phyloP scores from a whole-genome alignment of 805 yeast genomes.

The Saturnispora kantuleensis region DNA sequence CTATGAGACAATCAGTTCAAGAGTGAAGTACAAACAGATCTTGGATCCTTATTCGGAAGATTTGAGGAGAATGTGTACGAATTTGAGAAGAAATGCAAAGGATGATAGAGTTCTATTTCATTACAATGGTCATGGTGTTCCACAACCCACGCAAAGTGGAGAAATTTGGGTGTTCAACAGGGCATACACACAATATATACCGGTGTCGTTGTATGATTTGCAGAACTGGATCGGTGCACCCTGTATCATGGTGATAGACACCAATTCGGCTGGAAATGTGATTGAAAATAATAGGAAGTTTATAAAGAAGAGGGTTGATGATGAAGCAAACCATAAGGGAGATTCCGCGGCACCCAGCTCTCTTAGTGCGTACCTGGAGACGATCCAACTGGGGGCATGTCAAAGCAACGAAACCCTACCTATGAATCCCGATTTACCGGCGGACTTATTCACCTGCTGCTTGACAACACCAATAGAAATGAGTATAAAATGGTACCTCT shows the following conservation, averaged over 20 bases:
- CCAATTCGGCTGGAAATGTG: constrained; percentile 90
- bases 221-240: constrained; percentile 99
- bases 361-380: constrained; percentile 64
- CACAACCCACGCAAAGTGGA: constrained; percentile 91
- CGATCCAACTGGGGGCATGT: constrained; percentile 92
- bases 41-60: constrained; percentile 95
- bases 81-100: constrained; percentile 79
- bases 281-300: constrained; percentile 81
- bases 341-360: constrained; percentile 48
- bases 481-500: constrained; percentile 81
- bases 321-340: constrained; percentile 58
- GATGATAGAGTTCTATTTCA: constrained; percentile 91
- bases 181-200: constrained; percentile 95
- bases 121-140: constrained; percentile 98
- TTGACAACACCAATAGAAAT: constrained; percentile 93
- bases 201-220: constrained; percentile 86
- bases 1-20: constrained; percentile 77
- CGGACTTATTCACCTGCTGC: constrained; percentile 92
- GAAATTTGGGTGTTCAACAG: constrained; percentile 98
- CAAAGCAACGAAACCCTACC: constrained; percentile 77
- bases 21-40: constrained; percentile 84
- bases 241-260: constrained; percentile 88
- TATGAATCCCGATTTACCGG: constrained; percentile 90
- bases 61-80: constrained; percentile 81
- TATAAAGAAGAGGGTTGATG: constrained; percentile 81